These are phyloP conservation scores for Arabidopsis thaliana DNA, from an alignment of 345 rosid species.

Conservation along the genomic window TAIR10.1 NC_003070.9:7672001-7672500, in stretches of 20 bases:
- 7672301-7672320: slow-evolving; percentile 78
- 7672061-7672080: too few relatives aligned
- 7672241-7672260: slow-evolving; percentile 57
- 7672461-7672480: slow-evolving; percentile 73
- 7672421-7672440: slow-evolving; percentile 84
- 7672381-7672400: slow-evolving; percentile 74
- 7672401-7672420: slow-evolving; percentile 75
- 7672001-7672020: not conserved
- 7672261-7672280: slow-evolving; percentile 89
- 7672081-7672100: too few relatives aligned
- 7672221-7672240: not conserved
- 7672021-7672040: not conserved
- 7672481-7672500: slow-evolving; percentile 84
- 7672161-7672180: too few relatives aligned
- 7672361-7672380: slow-evolving; percentile 62
- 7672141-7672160: too few relatives aligned
- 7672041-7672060: too few relatives aligned
- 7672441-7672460: slow-evolving; percentile 85
- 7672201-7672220: too few relatives aligned
- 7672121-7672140: too few relatives aligned
- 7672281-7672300: slow-evolving; percentile 70
- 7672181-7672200: too few relatives aligned
- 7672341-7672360: slow-evolving; percentile 70
- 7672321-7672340: slow-evolving; percentile 62
- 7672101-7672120: too few relatives aligned